Percentiles rank a stretch among this genome's conserved stretches.
Conservation (phyloP, 2,329 filamentous ascomycete species). For the Epichloe brachyelytri region DNA sequence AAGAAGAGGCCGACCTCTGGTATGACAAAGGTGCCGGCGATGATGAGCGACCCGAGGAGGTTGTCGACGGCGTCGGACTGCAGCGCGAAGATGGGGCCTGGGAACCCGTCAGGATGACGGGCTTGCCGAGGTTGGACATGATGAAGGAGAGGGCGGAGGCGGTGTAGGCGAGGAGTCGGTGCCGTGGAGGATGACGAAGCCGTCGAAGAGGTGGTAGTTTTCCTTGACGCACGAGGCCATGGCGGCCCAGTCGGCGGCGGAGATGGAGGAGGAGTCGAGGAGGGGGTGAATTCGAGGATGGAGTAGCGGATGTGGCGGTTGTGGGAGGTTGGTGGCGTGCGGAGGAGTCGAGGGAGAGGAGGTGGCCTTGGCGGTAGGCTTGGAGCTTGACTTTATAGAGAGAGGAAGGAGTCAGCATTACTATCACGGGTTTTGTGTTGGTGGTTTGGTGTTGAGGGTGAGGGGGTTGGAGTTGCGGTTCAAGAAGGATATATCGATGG, state of each 20-base stretch:
- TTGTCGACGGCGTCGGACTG: conserved; percentile 91
- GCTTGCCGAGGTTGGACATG: conserved; percentile 81
- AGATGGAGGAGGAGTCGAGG: conserved; percentile 83
- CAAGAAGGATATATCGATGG: no score
- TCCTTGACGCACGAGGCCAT: conserved; percentile 68
- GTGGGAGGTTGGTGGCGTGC: conserved; percentile 71
- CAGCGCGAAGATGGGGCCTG: conserved; percentile 82
- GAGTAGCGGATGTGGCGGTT: conserved; percentile 71
- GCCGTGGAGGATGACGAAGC: conserved; percentile 81
- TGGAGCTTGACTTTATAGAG: conserved; percentile 29
- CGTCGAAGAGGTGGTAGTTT: conserved; percentile 83
- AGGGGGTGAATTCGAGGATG: conserved; percentile 71
- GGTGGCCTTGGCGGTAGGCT: conserved; percentile 37
- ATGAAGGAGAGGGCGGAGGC: conserved; percentile 87
- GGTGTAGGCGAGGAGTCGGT: conserved; percentile 86
- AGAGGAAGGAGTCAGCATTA: not conserved
- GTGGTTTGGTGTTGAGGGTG: not conserved
- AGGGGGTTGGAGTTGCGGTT: not conserved
- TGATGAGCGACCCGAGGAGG: conserved; percentile 73
- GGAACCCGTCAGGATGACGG: conserved; percentile 73
- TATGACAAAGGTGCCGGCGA: conserved; percentile 84
- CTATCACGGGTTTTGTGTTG: not conserved
- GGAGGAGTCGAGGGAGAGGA: conserved; percentile 50
- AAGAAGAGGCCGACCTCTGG: conserved; percentile 92
- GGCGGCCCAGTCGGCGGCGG: conserved; percentile 72